phyloP scores from a whole-genome alignment of 2,329 filamentous ascomycete genomes.

The Fusarium annulatum region DNA sequence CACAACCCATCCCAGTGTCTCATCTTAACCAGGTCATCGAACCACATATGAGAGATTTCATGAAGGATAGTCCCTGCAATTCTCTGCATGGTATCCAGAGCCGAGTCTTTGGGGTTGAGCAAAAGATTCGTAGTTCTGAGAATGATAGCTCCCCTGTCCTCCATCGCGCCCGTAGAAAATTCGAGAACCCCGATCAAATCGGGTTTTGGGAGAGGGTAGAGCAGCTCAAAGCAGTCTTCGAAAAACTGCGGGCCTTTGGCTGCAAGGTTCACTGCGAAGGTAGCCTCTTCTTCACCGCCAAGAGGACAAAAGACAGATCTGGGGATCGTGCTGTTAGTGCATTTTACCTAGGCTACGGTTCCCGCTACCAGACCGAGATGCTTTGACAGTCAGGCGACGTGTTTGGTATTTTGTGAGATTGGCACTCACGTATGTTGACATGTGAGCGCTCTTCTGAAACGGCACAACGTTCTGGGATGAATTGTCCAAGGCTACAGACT shows the following conservation, averaged over 20 bases:
- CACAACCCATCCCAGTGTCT: not conserved
- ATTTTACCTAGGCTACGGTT: not conserved
- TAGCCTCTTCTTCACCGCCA: not conserved
- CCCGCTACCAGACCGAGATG: not conserved
- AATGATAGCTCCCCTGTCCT: not conserved
- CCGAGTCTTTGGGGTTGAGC: not conserved
- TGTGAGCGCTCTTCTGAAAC: fast-evolving
- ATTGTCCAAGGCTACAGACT: fast-evolving
- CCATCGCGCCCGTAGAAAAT: fast-evolving
- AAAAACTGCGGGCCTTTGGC: not conserved
- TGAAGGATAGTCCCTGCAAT: not conserved
- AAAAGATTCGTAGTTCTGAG: not conserved
- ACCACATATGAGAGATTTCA: not conserved
- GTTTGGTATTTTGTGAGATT: not conserved
- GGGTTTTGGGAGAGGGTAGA: not conserved
- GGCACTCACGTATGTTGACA: not conserved
- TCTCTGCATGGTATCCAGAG: fast-evolving
- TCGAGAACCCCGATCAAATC: not conserved
- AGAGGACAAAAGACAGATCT: not conserved
- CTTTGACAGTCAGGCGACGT: fast-evolving
- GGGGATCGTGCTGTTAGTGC: not conserved
- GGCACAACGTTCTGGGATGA: fast-evolving
- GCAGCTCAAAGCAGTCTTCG: not conserved
- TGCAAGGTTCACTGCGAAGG: not conserved
- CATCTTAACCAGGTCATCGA: not conserved